phyloP scores from a whole-genome alignment of 768 basidiomycete genomes.

The Infundibulicybe gibba region DNA sequence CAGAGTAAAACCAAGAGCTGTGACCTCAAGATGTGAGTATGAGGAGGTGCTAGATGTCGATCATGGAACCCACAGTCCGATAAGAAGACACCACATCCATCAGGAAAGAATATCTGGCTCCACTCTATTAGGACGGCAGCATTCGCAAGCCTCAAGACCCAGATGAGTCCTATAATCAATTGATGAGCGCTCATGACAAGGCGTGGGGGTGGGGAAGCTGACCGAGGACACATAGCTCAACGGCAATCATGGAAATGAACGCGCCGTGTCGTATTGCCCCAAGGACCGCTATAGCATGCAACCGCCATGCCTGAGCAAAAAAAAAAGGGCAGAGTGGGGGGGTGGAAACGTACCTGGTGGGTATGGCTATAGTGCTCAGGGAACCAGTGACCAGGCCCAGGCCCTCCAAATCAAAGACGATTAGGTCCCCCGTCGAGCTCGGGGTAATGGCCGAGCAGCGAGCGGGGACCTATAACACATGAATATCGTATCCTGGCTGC shows the following conservation, averaged over 20 bases:
- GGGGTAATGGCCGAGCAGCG: too few species aligned
- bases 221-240: neutral
- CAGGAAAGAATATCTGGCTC: neutral
- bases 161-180: neutral
- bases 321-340: too few species aligned
- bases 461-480: too few species aligned
- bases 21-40: neutral
- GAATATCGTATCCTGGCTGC: too few species aligned
- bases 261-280: neutral
- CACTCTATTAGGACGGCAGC: neutral
- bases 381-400: neutral
- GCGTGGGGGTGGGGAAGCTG: neutral
- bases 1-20: neutral
- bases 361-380: constrained; percentile 4
- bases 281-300: neutral
- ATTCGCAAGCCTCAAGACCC: neutral
- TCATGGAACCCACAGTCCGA: neutral
- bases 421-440: too few species aligned
- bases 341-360: neutral
- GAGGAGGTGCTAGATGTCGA: neutral
- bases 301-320: neutral
- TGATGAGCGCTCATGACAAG: neutral
- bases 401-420: neutral
- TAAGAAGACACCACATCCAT: neutral
- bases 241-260: neutral